These are phyloP conservation scores for Lactarius evosmus DNA, from an alignment of 768 basidiomycete genomes.

Conservation along the genomic window DNA sequence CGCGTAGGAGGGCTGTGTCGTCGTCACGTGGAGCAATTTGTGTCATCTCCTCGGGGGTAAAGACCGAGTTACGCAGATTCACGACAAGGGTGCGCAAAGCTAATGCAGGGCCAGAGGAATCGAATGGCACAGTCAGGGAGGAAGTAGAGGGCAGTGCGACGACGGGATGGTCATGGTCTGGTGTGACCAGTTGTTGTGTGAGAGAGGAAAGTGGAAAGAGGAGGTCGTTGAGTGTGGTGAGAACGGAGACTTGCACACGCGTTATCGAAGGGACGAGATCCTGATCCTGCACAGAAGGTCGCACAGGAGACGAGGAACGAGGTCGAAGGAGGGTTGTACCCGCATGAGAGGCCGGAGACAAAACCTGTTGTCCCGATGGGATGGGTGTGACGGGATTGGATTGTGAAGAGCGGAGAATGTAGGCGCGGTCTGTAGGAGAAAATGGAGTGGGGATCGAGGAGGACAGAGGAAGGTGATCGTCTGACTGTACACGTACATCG, in stretches of 20 bases:
- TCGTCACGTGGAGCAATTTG: conserved; percentile 41
- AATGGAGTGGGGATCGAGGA: conserved; percentile 26
- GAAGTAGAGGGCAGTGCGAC: conserved; percentile 37
- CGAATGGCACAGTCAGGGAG: conserved; percentile 32
- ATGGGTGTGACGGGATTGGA: neutral
- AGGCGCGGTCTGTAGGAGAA: conserved; percentile 18
- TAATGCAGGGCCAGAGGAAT: conserved; percentile 35
- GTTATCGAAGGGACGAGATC: conserved; percentile 71
- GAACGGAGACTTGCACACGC: conserved; percentile 67
- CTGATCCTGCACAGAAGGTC: conserved; percentile 37
- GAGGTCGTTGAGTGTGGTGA: conserved; percentile 70
- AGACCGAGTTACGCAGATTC: conserved; percentile 54
- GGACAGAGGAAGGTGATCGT: conserved; percentile 13
- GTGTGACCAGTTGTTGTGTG: conserved; percentile 50
- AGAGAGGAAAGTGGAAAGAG: conserved; percentile 44
- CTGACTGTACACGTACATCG: neutral
- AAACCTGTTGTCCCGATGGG: neutral
- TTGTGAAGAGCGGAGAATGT: conserved; percentile 11
- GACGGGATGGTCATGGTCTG: conserved; percentile 60
- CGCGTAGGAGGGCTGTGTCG: conserved; percentile 54
- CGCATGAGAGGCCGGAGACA: neutral
- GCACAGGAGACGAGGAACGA: conserved; percentile 1
- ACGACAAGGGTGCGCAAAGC: conserved; percentile 60
- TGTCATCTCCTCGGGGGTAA: conserved; percentile 45
- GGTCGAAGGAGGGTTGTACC: neutral